phyloP scores from a whole-genome alignment of 2,329 filamentous ascomycete species.

The Aureobasidium musti region DNA sequence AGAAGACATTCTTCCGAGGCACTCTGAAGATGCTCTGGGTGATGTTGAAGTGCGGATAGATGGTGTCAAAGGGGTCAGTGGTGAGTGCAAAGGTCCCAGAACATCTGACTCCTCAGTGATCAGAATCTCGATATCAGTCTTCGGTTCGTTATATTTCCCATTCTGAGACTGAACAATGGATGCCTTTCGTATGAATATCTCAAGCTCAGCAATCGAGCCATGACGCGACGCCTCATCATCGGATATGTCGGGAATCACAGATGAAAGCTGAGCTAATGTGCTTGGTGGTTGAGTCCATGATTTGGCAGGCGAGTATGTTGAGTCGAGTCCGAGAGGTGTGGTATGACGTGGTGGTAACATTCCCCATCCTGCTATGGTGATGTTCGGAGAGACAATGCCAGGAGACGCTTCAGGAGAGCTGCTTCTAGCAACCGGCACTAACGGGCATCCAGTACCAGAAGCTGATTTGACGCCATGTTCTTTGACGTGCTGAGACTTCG shows the following conservation, averaged over 20 bases:
- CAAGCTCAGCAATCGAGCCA: constrained; percentile 3
- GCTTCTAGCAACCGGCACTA: not conserved
- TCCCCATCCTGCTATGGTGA: not conserved
- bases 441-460: not conserved
- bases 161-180: not conserved
- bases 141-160: not conserved
- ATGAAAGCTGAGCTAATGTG: not conserved
- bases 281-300: not conserved
- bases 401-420: not conserved
- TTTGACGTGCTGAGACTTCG: not conserved
- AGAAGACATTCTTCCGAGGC: not conserved
- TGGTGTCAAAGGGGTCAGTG: not conserved
- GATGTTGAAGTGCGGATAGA: constrained; percentile 11
- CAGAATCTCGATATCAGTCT: not conserved
- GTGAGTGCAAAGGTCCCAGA: constrained; percentile 16
- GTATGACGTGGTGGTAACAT: not conserved
- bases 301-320: not conserved
- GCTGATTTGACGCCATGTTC: not conserved
- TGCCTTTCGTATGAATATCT: not conserved
- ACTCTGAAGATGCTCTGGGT: constrained; percentile 14
- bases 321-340: not conserved
- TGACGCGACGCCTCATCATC: constrained; percentile 11
- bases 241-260: constrained; percentile 15
- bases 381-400: not conserved
- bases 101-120: constrained; percentile 5